Conservation (phyloP, 2,329 filamentous ascomycete species). For the Diaporthe humulicola region DNA sequence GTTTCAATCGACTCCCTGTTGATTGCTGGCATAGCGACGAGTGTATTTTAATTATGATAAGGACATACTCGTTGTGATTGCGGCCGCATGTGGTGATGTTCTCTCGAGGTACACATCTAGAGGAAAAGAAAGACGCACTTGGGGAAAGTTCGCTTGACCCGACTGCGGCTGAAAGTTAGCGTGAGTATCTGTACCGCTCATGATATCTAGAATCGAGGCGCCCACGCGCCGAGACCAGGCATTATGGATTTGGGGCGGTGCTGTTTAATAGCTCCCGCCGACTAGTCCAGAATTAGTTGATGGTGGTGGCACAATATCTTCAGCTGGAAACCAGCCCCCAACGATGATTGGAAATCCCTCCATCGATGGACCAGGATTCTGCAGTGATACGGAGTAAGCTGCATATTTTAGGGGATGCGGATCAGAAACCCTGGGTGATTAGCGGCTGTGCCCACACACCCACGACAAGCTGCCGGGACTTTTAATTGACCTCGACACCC, state of each 20-base stretch:
- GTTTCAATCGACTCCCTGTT: not conserved
- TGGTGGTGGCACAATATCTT: conserved; percentile 1
- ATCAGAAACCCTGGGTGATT: not conserved
- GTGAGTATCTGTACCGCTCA: not conserved
- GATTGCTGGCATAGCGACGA: not conserved
- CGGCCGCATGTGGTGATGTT: not conserved
- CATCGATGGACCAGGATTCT: not conserved
- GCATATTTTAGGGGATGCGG: not conserved
- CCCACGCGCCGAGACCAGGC: not conserved
- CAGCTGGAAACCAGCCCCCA: not conserved
- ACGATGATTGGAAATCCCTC: conserved; percentile 2
- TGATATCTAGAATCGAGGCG: not conserved
- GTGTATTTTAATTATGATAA: not conserved
- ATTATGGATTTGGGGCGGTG: not conserved
- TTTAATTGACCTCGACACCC: not conserved
- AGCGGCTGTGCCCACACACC: not conserved
- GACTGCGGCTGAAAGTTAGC: not conserved
- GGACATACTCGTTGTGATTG: not conserved
- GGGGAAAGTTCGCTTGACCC: not conserved
- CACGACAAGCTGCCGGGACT: not conserved
- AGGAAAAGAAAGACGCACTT: not conserved
- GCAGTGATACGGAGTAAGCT: conserved; percentile 11
- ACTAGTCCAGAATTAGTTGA: not conserved
- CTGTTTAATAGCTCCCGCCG: not conserved
- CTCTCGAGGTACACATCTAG: not conserved